Percentiles rank a stretch among this genome's conserved stretches.
These are phyloP conservation scores for Globisporangium echinulatum DNA, from an alignment of 352 stramenopile genomes.

Conservation along the genomic window DNA sequence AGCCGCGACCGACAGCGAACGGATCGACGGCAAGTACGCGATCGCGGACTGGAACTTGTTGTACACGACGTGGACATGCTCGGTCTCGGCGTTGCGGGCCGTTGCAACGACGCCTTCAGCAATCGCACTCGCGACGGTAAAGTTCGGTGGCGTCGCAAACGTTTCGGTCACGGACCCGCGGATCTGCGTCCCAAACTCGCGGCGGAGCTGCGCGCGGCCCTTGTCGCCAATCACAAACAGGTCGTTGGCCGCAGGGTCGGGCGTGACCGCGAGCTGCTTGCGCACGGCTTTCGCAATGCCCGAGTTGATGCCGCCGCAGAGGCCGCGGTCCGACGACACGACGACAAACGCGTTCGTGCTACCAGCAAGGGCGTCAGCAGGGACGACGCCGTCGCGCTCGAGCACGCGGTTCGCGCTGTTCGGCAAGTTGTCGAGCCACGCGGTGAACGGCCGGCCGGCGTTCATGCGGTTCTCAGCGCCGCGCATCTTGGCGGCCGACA, in stretches of 20 bases:
- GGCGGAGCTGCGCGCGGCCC: conserved; percentile 90
- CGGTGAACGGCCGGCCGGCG: conserved; percentile 77
- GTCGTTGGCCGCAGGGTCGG: conserved; percentile 57
- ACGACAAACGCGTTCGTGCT: conserved; percentile 90
- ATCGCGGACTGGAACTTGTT: conserved; percentile 97
- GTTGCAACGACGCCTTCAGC: conserved; percentile 78
- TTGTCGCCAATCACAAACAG: conserved; percentile 97
- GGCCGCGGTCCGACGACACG: conserved; percentile 96
- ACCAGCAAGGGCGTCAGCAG: conserved; percentile 72
- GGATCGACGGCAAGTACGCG: conserved; percentile 92
- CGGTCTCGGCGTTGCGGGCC: conserved; percentile 64
- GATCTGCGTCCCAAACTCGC: conserved; percentile 66
- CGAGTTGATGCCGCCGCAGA: conserved; percentile 98
- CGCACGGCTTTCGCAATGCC: conserved; percentile 90
- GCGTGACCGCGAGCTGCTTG: conserved; percentile 65
- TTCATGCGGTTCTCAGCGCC: conserved; percentile 92
- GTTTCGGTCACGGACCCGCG: conserved; percentile 79
- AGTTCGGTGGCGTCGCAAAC: conserved; percentile 82
- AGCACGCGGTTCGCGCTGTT: conserved; percentile 67
- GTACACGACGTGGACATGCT: conserved; percentile 95
- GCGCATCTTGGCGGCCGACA: conserved; percentile 98
- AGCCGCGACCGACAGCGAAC: conserved; percentile 50
- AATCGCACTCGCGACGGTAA: conserved; percentile 89
- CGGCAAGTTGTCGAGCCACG: conserved; percentile 80
- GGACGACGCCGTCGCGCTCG: conserved; percentile 84